Conservation (phyloP, 1,284 basidiomycete species). For the Athelia psychrophila region DNA sequence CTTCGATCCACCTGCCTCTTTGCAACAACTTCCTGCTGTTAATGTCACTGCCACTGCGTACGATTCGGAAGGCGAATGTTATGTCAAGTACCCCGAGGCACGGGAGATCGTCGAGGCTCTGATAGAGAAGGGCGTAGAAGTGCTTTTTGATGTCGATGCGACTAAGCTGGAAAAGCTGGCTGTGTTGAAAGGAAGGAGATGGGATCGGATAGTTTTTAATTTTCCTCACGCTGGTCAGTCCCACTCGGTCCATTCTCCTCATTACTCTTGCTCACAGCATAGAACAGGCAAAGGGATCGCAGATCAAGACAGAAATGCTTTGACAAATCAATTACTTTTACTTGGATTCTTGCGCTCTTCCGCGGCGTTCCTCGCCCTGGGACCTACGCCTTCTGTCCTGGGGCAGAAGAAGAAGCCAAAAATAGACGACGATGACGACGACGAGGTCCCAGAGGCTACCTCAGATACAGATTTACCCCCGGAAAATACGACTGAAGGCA, state of each 20-base stretch:
- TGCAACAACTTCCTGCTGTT: slow-evolving; percentile 56
- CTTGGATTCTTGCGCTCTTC: slow-evolving; percentile 83
- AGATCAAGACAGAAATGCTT: slow-evolving; percentile 92
- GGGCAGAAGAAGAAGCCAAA: slow-evolving; percentile 42
- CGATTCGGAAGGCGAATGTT: slow-evolving; percentile 78
- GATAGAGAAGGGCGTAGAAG: slow-evolving; percentile 58
- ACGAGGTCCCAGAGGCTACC: slow-evolving; percentile 21
- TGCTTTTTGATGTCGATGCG: slow-evolving; percentile 87
- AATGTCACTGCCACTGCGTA: slow-evolving; percentile 88
- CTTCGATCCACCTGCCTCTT: slow-evolving; percentile 42
- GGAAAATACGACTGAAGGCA: slow-evolving; percentile 9
- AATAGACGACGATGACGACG: slow-evolving; percentile 37
- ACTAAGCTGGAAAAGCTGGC: slow-evolving; percentile 66
- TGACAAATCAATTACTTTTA: slow-evolving; percentile 88
- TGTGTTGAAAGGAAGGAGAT: slow-evolving; percentile 52
- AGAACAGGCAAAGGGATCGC: slow-evolving; percentile 84
- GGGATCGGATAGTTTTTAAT: slow-evolving; percentile 91
- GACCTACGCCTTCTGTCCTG: slow-evolving; percentile 47
- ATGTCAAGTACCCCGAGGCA: slow-evolving; percentile 85
- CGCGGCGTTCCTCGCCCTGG: slow-evolving; percentile 58
- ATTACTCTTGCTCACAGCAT: too few relatives aligned
- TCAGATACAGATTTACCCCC: slow-evolving; percentile 21
- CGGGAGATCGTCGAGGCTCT: slow-evolving; percentile 57
- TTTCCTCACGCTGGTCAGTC: slow-evolving; percentile 93
- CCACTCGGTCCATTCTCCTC: too few relatives aligned